Conservation (phyloP, 2,329 filamentous ascomycete genomes). For the Colletotrichum godetiae region DNA sequence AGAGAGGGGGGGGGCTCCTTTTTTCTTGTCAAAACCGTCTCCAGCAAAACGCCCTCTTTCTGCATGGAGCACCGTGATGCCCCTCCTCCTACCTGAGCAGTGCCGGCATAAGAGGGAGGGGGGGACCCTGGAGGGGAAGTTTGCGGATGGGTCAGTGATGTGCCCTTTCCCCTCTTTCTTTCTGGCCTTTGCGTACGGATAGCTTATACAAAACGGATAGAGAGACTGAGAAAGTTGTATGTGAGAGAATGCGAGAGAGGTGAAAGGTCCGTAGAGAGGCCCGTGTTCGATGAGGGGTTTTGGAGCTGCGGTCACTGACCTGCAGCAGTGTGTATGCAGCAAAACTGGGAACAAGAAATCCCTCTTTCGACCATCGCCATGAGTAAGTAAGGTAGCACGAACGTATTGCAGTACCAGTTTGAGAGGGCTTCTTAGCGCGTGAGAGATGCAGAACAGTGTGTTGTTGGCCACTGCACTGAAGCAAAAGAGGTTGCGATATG, state of each 20-base stretch:
- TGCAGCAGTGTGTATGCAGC: not conserved
- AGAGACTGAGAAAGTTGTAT: not conserved
- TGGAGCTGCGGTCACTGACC: not conserved
- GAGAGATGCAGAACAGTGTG: not conserved
- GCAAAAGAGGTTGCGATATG: not conserved
- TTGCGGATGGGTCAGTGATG: not conserved
- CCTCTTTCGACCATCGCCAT: not conserved
- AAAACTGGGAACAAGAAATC: not conserved
- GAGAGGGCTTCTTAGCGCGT: not conserved
- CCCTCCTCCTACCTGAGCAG: conserved; percentile 10
- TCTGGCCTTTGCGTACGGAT: not conserved
- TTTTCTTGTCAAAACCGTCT: conserved; percentile 1
- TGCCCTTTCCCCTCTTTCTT: not conserved
- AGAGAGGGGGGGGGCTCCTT: not conserved
- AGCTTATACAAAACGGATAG: no score
- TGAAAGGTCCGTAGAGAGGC: not conserved
- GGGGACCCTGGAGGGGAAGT: not conserved
- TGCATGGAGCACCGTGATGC: conserved; percentile 12
- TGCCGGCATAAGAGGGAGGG: conserved; percentile 25
- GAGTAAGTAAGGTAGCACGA: not conserved
- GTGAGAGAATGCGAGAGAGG: not conserved
- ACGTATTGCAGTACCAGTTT: conserved; percentile 5
- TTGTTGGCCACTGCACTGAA: not conserved
- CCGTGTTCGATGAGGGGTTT: conserved; percentile 29
- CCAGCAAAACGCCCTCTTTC: conserved; percentile 2